Conservation (phyloP, 768 basidiomycete genomes). For the Kwoniella dejecticola region DNA sequence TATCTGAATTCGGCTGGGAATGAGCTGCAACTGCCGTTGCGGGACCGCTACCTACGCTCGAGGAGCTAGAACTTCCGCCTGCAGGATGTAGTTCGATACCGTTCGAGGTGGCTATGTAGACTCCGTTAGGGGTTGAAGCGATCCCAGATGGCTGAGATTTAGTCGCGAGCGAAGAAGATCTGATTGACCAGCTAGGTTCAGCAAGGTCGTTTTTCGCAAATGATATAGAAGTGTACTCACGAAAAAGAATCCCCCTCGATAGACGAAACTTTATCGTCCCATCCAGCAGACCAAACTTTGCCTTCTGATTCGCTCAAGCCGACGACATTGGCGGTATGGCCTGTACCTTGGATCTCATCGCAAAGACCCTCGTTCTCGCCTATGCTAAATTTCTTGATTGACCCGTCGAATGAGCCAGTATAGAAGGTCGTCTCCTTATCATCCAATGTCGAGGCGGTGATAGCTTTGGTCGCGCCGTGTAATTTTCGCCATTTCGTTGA, state of each 20-base stretch:
- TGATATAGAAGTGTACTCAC: constrained; percentile 20
- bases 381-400: constrained; percentile 48
- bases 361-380: constrained; percentile 55
- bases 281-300: constrained; percentile 71
- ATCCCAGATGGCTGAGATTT: constrained; percentile 50
- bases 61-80: constrained; percentile 6
- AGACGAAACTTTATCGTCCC: constrained; percentile 64
- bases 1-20: constrained; percentile 14
- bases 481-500: constrained; percentile 59
- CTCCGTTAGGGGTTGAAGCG: constrained; percentile 37
- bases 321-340: constrained; percentile 72
- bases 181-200: not conserved
- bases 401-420: constrained; percentile 69
- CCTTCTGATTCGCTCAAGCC: constrained; percentile 62
- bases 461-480: constrained; percentile 77
- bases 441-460: constrained; percentile 62
- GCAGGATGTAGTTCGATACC: constrained; percentile 43
- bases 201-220: not conserved
- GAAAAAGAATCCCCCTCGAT: constrained; percentile 36
- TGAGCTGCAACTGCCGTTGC: constrained; percentile 47
- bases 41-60: constrained; percentile 11
- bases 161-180: constrained; percentile 40
- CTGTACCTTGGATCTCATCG: constrained; percentile 60
- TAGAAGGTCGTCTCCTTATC: constrained; percentile 65
- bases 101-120: constrained; percentile 43